Evolutionary conservation across 371 early-diverging fungal genomes (phyloP), one percentile per base, ranked within the genome.

Genomic region (Apophysomyces trapeziformis): DNA sequence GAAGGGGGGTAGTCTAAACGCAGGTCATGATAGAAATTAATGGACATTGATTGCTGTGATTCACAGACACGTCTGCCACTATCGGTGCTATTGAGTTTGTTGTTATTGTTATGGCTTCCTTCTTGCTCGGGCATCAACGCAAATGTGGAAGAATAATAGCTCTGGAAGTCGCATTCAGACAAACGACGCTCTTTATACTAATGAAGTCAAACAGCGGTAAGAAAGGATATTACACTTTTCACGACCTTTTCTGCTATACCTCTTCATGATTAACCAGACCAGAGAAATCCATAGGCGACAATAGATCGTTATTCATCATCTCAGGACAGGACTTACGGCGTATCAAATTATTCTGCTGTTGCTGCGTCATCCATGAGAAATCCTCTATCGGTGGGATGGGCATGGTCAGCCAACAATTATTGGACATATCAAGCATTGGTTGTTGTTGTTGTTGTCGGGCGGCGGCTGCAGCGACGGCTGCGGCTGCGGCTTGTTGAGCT

Each of bases 21-120:
- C 3, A 67, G 16, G 35, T 67, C 69, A 54, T 68, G 69, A 21
- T 68, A 76, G 21, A 70, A 72, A 18, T 68, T 70, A 44, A 70
- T 60, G 32, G 69, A 46, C 37, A 59, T 58, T 38, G 62, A 39
- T 38, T 47, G 38, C 5, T 38, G 50, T 11, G 21, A 38, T 39
- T 39, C 35, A 45, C 43, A 36, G 12, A 9, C 41, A 36, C 46
- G 38, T n/a, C 13, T 32, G 45, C 35, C 44, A 43, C 26, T 26
- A 14, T 26, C 41, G 61, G 18, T 65, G 35, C 13, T 45, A 45
- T 18, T 65, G 65, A 39, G 9, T 16, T 7, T 50, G 54, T 11
- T 50, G 9, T 8, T 50, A 26, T 4, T 50, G 54, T 26, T 50
- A 26, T 50, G 54, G 16, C 21, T 50, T 44, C 41, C 46, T 44